Conservation (phyloP, 2,329 filamentous ascomycete species). For the Fonsecaea erecta region DNA sequence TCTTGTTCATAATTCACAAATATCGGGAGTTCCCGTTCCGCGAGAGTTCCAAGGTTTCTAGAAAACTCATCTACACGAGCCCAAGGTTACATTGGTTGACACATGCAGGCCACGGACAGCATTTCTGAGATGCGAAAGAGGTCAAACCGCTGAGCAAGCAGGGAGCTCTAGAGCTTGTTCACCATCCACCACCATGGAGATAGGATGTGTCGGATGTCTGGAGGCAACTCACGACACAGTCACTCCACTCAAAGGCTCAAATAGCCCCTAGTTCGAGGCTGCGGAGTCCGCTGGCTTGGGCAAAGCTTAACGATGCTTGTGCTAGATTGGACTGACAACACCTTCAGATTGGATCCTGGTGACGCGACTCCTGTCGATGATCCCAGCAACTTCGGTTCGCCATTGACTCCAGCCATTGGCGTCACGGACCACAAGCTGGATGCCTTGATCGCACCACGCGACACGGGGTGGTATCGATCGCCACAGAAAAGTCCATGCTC, state of each 20-base stretch:
- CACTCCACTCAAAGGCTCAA: not conserved
- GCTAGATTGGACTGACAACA: not conserved
- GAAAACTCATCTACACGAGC: not conserved
- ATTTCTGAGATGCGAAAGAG: not conserved
- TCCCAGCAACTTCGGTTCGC: not conserved
- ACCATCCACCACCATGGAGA: not conserved
- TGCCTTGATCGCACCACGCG: slow-evolving; percentile 9
- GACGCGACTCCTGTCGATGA: not conserved
- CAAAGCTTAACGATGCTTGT: slow-evolving; percentile 19
- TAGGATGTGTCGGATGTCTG: slow-evolving; percentile 1
- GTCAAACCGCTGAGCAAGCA: not conserved
- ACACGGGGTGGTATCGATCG: slow-evolving; percentile 13
- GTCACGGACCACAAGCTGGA: not conserved
- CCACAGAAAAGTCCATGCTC: not conserved
- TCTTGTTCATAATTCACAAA: not conserved
- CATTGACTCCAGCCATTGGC: not conserved
- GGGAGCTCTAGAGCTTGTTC: not conserved
- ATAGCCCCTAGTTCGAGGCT: not conserved
- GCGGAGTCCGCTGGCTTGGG: slow-evolving; percentile 1
- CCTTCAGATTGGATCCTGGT: not conserved
- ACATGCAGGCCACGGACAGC: not conserved
- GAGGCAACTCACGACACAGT: not conserved
- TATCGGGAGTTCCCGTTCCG: not conserved
- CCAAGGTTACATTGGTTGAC: slow-evolving; percentile 3
- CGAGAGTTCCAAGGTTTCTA: not conserved